Evolutionary conservation across 2,329 filamentous ascomycete species (phyloP).

Genomic region (Fusarium albidum): DNA sequence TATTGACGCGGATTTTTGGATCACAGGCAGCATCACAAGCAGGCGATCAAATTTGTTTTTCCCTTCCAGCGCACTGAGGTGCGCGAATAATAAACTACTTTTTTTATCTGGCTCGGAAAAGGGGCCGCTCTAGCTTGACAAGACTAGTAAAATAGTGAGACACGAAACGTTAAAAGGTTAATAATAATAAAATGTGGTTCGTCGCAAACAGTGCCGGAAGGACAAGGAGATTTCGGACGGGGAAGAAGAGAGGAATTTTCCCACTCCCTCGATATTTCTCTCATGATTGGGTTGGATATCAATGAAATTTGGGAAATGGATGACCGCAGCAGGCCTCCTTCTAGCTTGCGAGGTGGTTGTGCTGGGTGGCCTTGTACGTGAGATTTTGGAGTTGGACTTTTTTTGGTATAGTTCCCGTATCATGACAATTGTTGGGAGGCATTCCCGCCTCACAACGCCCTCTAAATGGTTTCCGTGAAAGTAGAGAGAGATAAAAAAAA

Average conservation of each 20-base stretch:
- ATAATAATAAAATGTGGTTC: neutral
- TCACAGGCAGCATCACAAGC: constrained; percentile 20
- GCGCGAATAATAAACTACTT: constrained; percentile 18
- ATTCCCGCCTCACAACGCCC: constrained; percentile 32
- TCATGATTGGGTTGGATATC: constrained; percentile 22
- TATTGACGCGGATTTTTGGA: constrained; percentile 1
- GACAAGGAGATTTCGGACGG: no score
- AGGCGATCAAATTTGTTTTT: constrained; percentile 11
- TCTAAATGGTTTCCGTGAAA: constrained; percentile 38
- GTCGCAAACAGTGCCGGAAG: neutral
- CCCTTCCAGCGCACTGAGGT: neutral
- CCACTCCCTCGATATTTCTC: constrained; percentile 5
- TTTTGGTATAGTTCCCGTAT: constrained; percentile 16
- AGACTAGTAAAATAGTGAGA: neutral
- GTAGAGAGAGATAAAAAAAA: constrained; percentile 10
- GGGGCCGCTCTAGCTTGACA: constrained; percentile 13
- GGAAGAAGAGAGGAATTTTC: constrained; percentile 6
- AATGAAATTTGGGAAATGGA: constrained; percentile 1
- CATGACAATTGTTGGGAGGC: constrained; percentile 14
- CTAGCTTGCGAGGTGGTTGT: constrained; percentile 23
- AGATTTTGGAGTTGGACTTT: neutral
- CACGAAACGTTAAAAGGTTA: neutral
- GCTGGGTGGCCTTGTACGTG: neutral
- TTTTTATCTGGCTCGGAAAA: constrained; percentile 5
- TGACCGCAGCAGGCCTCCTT: constrained; percentile 18